Evolutionary conservation across 2,329 filamentous ascomycete genomes (phyloP), one percentile per base, ranked within the genome.

Genomic region (Xylariaceae sp.): DNA sequence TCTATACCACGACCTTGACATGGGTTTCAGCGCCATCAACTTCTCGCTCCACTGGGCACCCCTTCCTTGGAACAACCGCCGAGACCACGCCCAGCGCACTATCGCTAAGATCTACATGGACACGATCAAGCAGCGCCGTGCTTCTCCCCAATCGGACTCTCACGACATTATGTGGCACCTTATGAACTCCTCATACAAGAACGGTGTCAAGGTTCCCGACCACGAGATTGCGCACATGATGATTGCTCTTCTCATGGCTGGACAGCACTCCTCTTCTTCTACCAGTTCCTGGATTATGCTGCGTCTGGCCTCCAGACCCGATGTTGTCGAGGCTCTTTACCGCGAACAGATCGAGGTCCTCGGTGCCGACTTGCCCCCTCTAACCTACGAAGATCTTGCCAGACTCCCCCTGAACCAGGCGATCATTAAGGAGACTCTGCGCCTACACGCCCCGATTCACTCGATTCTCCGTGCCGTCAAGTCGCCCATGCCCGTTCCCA

Each of bases 401-500:
- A 88, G 88, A 74, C 82, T 97, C 39, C 85, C 90, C 53, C 84
- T 97, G 17, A 90, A 96, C 78, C 82, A 87, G 68, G 88, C 90
- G 68, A 87, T 95, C 64, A 83, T 97, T 76, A 94, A 93, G 78
- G 92, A 97, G 77, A 96, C 92, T 2, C 87, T 97, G 45, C 89
- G 92, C 64, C 80, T 97, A 13, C 90, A 97, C 74, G 89, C 92
- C 1, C 92, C 92, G 0, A 97, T 97, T 70, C 92, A 97, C 82
- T 94, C 90, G 54, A 96, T 97, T 71, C 85, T 97, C 81, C 90
- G 92, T 68, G 89, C 90, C 68, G 93, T 96, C 73, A 96, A 93
- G 78, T 84, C 85, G 65, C 91, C 92, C 60, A 90, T 97, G 83
- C 82, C 86, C 9, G 83, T 96, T 30, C 86, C 91, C 35, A 89